Conservation (phyloP, 352 stramenopile species). For the Elongisporangium prolatum region DNA sequence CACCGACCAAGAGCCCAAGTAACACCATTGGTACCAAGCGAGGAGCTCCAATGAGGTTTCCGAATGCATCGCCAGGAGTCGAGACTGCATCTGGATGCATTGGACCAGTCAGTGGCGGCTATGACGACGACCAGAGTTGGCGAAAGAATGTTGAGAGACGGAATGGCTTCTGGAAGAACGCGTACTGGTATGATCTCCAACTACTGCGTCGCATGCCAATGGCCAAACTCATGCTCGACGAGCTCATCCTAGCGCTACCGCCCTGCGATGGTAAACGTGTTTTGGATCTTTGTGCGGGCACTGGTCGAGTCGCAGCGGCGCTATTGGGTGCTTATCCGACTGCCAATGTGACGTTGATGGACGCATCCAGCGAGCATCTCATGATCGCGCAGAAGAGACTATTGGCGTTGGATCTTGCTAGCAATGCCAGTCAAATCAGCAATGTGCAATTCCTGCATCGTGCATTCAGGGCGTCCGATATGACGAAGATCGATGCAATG, state of each 20-base stretch:
- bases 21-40: background rate
- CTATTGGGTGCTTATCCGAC: conserved; percentile 62
- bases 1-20: background rate
- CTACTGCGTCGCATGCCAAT: conserved; percentile 51
- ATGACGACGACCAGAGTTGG: conserved; percentile 26
- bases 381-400: conserved; percentile 46
- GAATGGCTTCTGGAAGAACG: conserved; percentile 70
- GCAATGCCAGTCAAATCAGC: background rate
- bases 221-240: conserved; percentile 49
- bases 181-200: conserved; percentile 77
- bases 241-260: conserved; percentile 57
- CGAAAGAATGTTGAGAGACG: conserved; percentile 51
- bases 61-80: background rate
- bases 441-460: conserved; percentile 23
- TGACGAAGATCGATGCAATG: conserved; percentile 16
- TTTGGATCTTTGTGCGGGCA: conserved; percentile 66
- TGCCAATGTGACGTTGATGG: conserved; percentile 44
- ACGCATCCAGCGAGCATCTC: conserved; percentile 50
- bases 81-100: background rate
- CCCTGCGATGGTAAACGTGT: conserved; percentile 53
- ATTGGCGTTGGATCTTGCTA: background rate
- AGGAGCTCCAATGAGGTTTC: background rate
- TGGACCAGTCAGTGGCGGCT: background rate
- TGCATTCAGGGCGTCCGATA: conserved; percentile 11
- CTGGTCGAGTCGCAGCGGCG: conserved; percentile 42